A percentile compares a stretch with the other conserved stretches of the same genome.
Conservation (phyloP, 176 grass and related monocot species). For the Melocanna baccifera region DNA sequence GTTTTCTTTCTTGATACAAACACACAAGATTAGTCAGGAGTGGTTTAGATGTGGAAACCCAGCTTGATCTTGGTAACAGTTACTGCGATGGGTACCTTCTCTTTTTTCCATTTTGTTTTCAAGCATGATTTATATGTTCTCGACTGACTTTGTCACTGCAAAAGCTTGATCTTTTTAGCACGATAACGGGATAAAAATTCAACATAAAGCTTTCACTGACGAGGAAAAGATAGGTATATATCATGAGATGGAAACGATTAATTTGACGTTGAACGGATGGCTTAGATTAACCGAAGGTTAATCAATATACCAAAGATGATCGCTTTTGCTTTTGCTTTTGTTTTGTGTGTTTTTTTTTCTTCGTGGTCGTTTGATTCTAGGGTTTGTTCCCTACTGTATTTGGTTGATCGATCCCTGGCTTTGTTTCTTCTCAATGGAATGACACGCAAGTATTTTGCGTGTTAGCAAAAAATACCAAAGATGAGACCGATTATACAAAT, state of each 20-base stretch:
- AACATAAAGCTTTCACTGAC: not conserved
- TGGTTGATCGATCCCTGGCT: no score
- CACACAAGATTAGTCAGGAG: not conserved
- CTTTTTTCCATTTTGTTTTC: not conserved
- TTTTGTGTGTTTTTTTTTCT: no score
- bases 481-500: no score
- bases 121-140: not conserved
- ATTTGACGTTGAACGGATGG: not conserved
- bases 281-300: not conserved
- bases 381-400: no score
- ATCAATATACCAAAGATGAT: not conserved
- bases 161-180: not conserved
- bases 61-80: not conserved
- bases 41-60: not conserved
- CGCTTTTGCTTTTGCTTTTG: no score
- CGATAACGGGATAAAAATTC: not conserved
- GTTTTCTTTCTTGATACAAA: not conserved
- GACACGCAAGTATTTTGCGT: no score
- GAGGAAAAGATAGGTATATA: not conserved
- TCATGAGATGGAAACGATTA: not conserved
- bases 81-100: not conserved
- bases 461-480: no score
- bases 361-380: no score
- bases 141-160: not conserved
- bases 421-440: no score